These are phyloP conservation scores for Danielozyma ontarioensis DNA, from an alignment of 805 yeast genomes.

Conservation along the genomic window DNA sequence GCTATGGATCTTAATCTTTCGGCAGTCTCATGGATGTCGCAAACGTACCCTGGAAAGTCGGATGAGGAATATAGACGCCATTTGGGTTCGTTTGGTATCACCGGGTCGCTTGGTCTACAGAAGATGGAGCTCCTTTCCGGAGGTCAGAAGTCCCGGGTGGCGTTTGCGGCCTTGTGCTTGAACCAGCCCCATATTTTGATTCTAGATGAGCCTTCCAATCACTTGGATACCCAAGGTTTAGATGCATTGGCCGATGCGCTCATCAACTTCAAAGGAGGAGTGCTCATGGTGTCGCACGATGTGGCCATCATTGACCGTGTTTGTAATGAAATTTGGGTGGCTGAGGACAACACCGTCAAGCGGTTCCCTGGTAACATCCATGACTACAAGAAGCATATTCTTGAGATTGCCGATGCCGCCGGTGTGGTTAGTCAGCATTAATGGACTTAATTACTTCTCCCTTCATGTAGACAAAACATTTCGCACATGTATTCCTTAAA, in stretches of 20 bases:
- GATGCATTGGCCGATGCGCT: conserved; percentile 93
- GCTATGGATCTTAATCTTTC: conserved; percentile 83
- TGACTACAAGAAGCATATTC: conserved; percentile 85
- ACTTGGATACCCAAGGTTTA: conserved; percentile 95
- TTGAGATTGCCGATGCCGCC: conserved; percentile 66
- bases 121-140: conserved; percentile 88
- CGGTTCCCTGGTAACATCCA: conserved; percentile 78
- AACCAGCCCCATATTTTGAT: conserved; percentile 86
- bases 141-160: conserved; percentile 98
- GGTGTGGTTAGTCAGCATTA: conserved; percentile 92
- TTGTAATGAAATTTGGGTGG: conserved; percentile 93
- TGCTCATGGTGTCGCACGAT: conserved; percentile 97
- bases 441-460: too few relatives aligned
- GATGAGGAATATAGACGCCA: conserved; percentile 97
- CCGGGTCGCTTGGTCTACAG: conserved; percentile 89
- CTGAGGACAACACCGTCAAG: conserved; percentile 77
- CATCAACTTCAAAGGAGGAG: conserved; percentile 87
- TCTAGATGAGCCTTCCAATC: conserved; percentile 97
- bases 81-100: conserved; percentile 94
- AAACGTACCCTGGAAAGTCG: conserved; percentile 83
- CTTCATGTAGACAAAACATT: not conserved
- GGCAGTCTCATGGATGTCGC: conserved; percentile 94
- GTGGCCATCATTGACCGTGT: conserved; percentile 84
- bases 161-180: conserved; percentile 92
- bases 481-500: conserved; percentile 18